Conservation (phyloP, 2,329 filamentous ascomycete genomes). For the Aplosporella prunicola region DNA sequence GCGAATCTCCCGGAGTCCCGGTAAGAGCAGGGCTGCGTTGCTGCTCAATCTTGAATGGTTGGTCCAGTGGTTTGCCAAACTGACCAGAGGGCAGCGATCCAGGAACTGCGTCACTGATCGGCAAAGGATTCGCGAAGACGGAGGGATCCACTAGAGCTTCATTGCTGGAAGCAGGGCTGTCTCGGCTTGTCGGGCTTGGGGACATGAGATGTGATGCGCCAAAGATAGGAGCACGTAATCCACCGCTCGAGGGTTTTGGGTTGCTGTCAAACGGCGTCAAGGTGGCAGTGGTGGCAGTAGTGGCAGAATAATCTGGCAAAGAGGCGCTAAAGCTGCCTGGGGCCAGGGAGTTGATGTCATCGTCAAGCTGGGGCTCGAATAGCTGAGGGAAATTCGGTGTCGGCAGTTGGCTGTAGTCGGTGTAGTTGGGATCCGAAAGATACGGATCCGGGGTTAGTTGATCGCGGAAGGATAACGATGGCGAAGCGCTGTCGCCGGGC, state of each 20-base stretch:
- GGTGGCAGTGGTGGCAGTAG: no score
- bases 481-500: slow-evolving; percentile 25
- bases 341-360: no score
- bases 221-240: slow-evolving; percentile 4
- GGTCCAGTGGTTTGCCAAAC: background rate
- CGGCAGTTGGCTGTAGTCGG: slow-evolving; percentile 23
- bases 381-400: slow-evolving; percentile 23
- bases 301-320: no score
- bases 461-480: slow-evolving; percentile 27
- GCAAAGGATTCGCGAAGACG: background rate
- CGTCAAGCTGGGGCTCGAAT: no score
- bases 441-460: slow-evolving; percentile 29
- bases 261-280: slow-evolving; percentile 17
- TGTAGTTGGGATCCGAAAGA: slow-evolving; percentile 24
- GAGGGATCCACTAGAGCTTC: slow-evolving; percentile 4
- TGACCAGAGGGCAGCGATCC: slow-evolving; percentile 1
- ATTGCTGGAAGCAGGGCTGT: slow-evolving; percentile 23
- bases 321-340: no score
- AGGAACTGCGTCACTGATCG: background rate
- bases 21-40: slow-evolving; percentile 30
- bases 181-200: slow-evolving; percentile 26
- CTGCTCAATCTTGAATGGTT: slow-evolving; percentile 13
- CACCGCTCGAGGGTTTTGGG: slow-evolving; percentile 4
- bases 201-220: slow-evolving; percentile 25
- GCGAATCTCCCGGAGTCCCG: slow-evolving; percentile 24